Conservation (phyloP, 2,329 filamentous ascomycete species). For the Helotiales sp. region DNA sequence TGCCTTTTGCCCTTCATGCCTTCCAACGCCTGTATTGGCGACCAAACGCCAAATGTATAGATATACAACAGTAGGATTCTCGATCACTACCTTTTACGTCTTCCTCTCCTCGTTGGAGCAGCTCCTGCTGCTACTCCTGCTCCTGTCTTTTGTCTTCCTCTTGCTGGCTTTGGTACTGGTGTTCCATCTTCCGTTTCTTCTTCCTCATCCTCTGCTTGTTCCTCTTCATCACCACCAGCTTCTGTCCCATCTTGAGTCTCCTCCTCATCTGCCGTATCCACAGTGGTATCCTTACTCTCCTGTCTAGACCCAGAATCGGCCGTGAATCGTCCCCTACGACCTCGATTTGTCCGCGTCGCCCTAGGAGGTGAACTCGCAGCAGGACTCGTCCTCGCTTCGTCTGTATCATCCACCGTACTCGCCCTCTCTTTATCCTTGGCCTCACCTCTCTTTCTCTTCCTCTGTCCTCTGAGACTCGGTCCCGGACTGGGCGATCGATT, state of each 20-base stretch:
- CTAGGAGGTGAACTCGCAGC: conserved; percentile 43
- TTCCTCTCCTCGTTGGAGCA: conserved; percentile 33
- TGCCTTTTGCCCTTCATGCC: not conserved
- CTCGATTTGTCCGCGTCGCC: conserved; percentile 35
- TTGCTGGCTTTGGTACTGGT: conserved; percentile 29
- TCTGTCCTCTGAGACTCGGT: conserved; percentile 29
- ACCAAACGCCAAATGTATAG: too few species aligned
- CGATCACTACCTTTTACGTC: conserved; percentile 3
- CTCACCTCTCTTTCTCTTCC: conserved; percentile 15
- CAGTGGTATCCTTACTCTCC: conserved; percentile 34
- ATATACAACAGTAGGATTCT: too few species aligned
- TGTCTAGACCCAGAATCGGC: conserved; percentile 38
- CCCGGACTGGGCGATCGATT: conserved; percentile 25
- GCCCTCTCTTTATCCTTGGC: conserved; percentile 30
- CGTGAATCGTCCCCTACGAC: conserved; percentile 43
- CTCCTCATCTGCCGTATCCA: conserved; percentile 32
- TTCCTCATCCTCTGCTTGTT: conserved; percentile 38
- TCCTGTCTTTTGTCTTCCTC: conserved; percentile 25
- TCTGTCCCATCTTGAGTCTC: conserved; percentile 38
- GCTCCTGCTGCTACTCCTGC: conserved; percentile 21
- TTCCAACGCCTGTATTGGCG: too few species aligned
- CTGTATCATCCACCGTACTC: conserved; percentile 55
- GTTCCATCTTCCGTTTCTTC: conserved; percentile 18
- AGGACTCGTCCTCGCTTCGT: conserved; percentile 45
- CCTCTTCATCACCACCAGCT: conserved; percentile 39